Evolutionary conservation across 129 eudicot genomes (phyloP).

Genomic region (Chrysanthemum lavandulifolium): DNA sequence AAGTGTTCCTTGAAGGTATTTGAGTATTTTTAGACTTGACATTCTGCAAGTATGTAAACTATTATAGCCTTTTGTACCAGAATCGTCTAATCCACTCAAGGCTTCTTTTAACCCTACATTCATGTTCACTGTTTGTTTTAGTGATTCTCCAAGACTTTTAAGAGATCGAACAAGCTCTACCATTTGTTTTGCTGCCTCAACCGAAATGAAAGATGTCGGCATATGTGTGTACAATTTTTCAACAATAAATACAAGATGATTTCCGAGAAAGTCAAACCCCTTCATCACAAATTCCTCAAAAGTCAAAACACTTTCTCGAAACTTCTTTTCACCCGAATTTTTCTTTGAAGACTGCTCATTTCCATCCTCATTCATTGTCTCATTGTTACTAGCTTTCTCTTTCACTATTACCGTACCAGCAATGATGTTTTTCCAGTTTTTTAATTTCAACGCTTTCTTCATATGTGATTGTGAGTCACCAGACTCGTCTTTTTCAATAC

Average conservation of each 20-base stretch:
- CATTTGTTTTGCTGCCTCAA: slow-evolving; percentile 35
- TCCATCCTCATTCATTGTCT: not conserved
- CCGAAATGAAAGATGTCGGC: slow-evolving; percentile 51
- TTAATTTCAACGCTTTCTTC: slow-evolving; percentile 6
- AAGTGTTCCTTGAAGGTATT: slow-evolving; percentile 19
- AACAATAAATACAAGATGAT: slow-evolving; percentile 31
- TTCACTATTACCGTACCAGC: not conserved
- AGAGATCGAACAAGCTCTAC: slow-evolving; percentile 23
- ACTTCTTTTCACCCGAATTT: not conserved
- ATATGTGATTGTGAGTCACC: not conserved
- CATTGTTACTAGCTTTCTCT: not conserved
- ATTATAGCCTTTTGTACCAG: not conserved
- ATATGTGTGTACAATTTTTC: slow-evolving; percentile 57
- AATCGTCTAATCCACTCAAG: slow-evolving; percentile 9
- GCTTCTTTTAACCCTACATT: slow-evolving; percentile 28
- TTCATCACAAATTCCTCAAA: slow-evolving; percentile 44
- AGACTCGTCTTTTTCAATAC: slow-evolving; percentile 3
- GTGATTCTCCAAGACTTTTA: slow-evolving; percentile 16
- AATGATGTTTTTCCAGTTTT: slow-evolving; percentile 18
- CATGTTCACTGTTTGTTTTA: slow-evolving; percentile 1
- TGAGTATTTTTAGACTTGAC: slow-evolving; percentile 31
- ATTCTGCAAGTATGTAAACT: slow-evolving; percentile 10
- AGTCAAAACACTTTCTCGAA: slow-evolving; percentile 18
- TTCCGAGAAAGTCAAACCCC: slow-evolving; percentile 20
- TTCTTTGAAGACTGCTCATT: slow-evolving; percentile 1